A percentile compares a stretch with the other conserved stretches of the same genome.
phyloP scores from a whole-genome alignment of 495 filamentous ascomycete species.

The Aspergillus heteromorphus region DNA sequence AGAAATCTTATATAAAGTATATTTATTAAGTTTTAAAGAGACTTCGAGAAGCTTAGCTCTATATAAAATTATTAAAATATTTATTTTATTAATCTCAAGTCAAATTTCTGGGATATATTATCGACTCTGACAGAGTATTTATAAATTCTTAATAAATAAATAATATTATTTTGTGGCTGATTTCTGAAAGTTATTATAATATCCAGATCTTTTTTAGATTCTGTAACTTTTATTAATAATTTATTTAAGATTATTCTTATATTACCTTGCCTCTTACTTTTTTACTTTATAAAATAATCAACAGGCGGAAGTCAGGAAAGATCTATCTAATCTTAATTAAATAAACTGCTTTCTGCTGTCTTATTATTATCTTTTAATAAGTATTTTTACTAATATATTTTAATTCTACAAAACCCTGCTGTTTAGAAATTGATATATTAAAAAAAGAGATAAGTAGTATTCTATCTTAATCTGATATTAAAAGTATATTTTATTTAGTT shows the following conservation, averaged over 20 bases:
- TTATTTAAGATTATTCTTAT: neutral
- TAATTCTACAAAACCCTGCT: neutral
- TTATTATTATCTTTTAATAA: neutral
- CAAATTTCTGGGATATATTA: neutral
- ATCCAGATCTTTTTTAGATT: neutral
- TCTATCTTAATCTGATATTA: neutral
- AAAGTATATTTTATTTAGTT: neutral
- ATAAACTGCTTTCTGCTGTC: neutral
- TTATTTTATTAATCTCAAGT: neutral
- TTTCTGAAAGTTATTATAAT: neutral
- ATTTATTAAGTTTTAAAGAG: neutral
- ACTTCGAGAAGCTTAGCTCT: neutral
- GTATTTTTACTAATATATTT: neutral
- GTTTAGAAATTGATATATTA: neutral
- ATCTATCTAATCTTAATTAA: neutral
- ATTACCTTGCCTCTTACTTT: neutral
- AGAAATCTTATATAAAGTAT: neutral
- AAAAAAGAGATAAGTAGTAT: constrained; percentile 1
- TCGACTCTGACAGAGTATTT: neutral
- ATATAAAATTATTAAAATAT: neutral
- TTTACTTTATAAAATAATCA: neutral
- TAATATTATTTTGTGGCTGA: neutral
- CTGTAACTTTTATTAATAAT: neutral
- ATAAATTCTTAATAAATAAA: neutral
- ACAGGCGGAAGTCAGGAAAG: neutral